phyloP scores from a whole-genome alignment of 2,329 filamentous ascomycete species.

The Apiospora marii region DNA sequence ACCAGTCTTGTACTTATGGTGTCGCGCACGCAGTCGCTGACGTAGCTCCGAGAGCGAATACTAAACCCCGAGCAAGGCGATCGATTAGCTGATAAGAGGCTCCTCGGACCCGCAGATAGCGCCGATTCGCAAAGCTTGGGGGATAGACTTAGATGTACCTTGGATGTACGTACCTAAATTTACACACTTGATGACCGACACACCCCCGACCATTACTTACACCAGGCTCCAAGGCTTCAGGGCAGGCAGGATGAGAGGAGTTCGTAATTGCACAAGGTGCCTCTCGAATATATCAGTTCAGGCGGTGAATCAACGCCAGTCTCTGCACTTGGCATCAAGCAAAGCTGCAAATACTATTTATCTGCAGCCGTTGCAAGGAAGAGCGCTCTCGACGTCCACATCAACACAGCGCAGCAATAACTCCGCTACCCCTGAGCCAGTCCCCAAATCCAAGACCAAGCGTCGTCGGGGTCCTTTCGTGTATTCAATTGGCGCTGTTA shows the following conservation, averaged over 20 bases:
- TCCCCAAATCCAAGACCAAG: conserved; percentile 1
- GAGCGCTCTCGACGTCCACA: neutral
- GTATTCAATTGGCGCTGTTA: neutral
- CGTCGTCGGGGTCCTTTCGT: too few relatives aligned
- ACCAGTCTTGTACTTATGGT: neutral
- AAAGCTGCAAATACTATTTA: neutral
- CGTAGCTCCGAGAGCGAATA: neutral
- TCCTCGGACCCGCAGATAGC: neutral
- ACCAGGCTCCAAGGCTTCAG: neutral
- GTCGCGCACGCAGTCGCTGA: neutral
- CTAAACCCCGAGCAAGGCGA: neutral
- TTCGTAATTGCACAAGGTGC: neutral
- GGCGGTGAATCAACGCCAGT: neutral
- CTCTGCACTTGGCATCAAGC: too few relatives aligned
- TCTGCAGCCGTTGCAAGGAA: neutral
- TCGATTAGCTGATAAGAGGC: neutral
- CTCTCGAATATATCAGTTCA: neutral
- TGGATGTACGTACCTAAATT: neutral
- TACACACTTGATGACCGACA: neutral
- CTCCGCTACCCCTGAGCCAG: neutral
- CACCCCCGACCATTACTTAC: neutral
- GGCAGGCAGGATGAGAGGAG: conserved; percentile 15
- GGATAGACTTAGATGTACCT: neutral
- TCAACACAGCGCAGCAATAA: neutral
- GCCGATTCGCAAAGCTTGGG: neutral